Conservation (phyloP, 2,329 filamentous ascomycete species). For the Cercospora zeina region DNA sequence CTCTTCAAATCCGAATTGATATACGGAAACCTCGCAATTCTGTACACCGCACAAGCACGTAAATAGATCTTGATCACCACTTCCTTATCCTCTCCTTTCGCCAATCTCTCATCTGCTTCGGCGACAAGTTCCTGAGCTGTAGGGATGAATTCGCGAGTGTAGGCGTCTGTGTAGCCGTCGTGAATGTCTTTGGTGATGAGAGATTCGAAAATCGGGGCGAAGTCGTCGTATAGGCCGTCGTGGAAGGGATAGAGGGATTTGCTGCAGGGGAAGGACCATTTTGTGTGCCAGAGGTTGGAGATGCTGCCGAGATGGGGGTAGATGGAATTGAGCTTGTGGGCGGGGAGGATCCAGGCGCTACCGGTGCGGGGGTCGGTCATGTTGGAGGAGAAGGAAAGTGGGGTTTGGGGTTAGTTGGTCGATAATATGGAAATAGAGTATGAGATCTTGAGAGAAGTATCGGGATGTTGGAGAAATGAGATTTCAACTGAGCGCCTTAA, state of each 20-base stretch:
- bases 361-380: slow-evolving; percentile 38
- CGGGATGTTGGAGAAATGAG: background rate
- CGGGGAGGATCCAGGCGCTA: slow-evolving; percentile 43
- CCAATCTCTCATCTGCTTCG: slow-evolving; percentile 33
- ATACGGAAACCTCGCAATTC: slow-evolving; percentile 43
- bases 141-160: slow-evolving; percentile 42
- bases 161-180: slow-evolving; percentile 43
- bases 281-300: slow-evolving; percentile 52
- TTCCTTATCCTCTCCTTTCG: slow-evolving; percentile 31
- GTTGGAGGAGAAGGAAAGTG: background rate
- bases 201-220: slow-evolving; percentile 43
- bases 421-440: background rate
- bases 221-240: slow-evolving; percentile 41
- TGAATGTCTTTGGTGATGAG: slow-evolving; percentile 43
- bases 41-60: slow-evolving; percentile 42
- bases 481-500: background rate
- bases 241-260: slow-evolving; percentile 38
- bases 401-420: background rate
- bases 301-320: slow-evolving; percentile 62
- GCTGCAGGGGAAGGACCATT: slow-evolving; percentile 42
- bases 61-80: slow-evolving; percentile 41
- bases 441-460: too few relatives aligned
- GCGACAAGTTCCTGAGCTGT: slow-evolving; percentile 38
- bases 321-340: slow-evolving; percentile 50
- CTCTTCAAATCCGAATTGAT: slow-evolving; percentile 42